Percentiles rank a stretch among this genome's conserved stretches.
Conservation (phyloP, 805 yeast genomes). For the Brettanomyces custersianus region DNA sequence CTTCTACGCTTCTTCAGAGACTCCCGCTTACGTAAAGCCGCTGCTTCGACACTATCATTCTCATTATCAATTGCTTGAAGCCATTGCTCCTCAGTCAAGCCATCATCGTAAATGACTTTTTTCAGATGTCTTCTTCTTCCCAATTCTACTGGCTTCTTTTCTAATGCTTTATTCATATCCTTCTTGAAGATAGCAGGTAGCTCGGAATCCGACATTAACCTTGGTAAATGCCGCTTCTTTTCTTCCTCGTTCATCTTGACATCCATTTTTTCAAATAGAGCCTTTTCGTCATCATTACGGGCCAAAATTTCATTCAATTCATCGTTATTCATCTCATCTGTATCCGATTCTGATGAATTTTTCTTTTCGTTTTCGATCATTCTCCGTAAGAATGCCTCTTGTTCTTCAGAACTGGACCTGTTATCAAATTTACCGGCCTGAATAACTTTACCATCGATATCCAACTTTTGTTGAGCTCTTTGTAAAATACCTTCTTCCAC, state of each 20-base stretch:
- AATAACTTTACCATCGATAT: slow-evolving; percentile 82
- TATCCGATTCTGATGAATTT: slow-evolving; percentile 30
- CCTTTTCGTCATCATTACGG: slow-evolving; percentile 53
- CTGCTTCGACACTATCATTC: slow-evolving; percentile 52
- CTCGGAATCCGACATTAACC: slow-evolving; percentile 63
- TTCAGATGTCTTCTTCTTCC: slow-evolving; percentile 64
- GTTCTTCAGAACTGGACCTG: slow-evolving; percentile 80
- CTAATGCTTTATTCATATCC: slow-evolving; percentile 40
- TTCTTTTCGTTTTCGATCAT: slow-evolving; percentile 62
- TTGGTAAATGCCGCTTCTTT: slow-evolving; percentile 23
- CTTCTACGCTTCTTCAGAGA: slow-evolving; percentile 31
- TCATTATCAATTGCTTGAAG: slow-evolving; percentile 70
- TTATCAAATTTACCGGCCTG: slow-evolving; percentile 89
- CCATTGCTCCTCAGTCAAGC: slow-evolving; percentile 73
- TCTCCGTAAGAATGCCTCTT: slow-evolving; percentile 67
- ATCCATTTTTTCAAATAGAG: slow-evolving; percentile 50
- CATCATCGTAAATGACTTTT: slow-evolving; percentile 52
- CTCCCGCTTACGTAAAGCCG: slow-evolving; percentile 42
- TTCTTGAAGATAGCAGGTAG: slow-evolving; percentile 71
- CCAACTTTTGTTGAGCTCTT: slow-evolving; percentile 74
- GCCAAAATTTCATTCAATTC: slow-evolving; percentile 68
- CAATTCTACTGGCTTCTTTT: slow-evolving; percentile 30
- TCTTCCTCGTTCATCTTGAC: slow-evolving; percentile 37
- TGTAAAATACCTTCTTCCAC: slow-evolving; percentile 79
- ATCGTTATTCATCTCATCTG: slow-evolving; percentile 52